A percentile compares a stretch with the other conserved stretches of the same genome.
phyloP scores from a whole-genome alignment of 441 rosid species.

The Erysimum cheiri region DNA sequence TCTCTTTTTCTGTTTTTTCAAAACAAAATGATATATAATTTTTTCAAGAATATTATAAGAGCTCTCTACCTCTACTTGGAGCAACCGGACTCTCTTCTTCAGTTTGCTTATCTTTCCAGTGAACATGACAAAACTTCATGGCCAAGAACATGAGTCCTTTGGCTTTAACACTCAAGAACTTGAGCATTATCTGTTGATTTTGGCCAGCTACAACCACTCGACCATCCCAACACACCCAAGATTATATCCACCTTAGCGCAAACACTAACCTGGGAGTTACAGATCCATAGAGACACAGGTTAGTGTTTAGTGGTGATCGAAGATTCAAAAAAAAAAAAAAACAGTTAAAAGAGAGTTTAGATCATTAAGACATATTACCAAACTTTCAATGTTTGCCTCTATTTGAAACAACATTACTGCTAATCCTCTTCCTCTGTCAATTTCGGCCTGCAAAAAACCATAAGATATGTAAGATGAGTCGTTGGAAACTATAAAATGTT shows the following conservation, averaged over 20 bases:
- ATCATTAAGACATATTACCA: conserved; percentile 55
- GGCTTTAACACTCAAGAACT: conserved; percentile 66
- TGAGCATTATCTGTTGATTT: conserved; percentile 53
- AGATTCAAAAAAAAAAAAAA: background rate
- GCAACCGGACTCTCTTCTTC: conserved; percentile 46
- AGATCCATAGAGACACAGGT: conserved; percentile 12
- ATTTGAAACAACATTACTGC: conserved; percentile 91
- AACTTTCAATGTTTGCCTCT: conserved; percentile 71
- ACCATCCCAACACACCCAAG: conserved; percentile 91
- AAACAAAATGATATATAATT: conserved; percentile 33
- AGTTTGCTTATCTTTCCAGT: conserved; percentile 33
- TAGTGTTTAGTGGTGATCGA: background rate
- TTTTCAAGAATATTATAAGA: conserved; percentile 37
- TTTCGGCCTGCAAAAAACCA: conserved; percentile 67
- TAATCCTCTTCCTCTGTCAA: conserved; percentile 89
- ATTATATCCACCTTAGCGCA: conserved; percentile 81
- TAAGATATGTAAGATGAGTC: conserved; percentile 5
- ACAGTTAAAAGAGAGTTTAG: conserved; percentile 5
- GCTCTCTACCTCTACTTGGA: conserved; percentile 44
- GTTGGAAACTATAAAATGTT: background rate
- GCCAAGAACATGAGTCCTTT: conserved; percentile 54
- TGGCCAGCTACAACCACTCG: conserved; percentile 95
- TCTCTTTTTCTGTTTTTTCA: conserved; percentile 15
- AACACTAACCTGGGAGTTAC: conserved; percentile 65
- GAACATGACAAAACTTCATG: conserved; percentile 67